Evolutionary conservation across 2,329 filamentous ascomycete species (phyloP).

Genomic region (Ceratocystis destructans): DNA sequence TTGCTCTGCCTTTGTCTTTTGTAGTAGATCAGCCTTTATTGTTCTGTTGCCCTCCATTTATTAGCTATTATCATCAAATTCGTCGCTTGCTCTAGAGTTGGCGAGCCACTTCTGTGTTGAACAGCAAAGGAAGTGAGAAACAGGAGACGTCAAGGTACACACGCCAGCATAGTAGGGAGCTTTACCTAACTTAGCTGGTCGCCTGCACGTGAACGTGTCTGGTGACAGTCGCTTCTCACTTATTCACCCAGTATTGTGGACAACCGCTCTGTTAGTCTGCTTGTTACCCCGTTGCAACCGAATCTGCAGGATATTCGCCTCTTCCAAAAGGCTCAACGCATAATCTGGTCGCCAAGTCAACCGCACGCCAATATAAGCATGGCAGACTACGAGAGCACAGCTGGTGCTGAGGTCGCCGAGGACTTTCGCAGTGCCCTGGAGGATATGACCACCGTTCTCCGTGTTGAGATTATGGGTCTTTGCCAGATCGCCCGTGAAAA

Average conservation of each 20-base stretch:
- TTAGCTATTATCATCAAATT: conserved; percentile 2
- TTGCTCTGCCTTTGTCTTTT: neutral
- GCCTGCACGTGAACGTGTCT: neutral
- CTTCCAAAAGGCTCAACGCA: neutral
- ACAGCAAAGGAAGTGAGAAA: neutral
- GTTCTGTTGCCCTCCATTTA: neutral
- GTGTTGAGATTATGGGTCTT: conserved; percentile 91
- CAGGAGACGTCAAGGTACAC: neutral
- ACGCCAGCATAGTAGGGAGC: neutral
- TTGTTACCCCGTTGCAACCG: conserved; percentile 1
- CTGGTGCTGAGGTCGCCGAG: conserved; percentile 59
- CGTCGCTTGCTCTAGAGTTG: neutral
- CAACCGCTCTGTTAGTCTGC: neutral
- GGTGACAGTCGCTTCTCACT: neutral
- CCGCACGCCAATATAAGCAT: neutral
- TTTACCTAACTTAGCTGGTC: neutral
- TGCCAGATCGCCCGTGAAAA: conserved; percentile 97
- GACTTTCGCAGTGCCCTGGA: conserved; percentile 90
- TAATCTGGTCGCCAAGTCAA: neutral
- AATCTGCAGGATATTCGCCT: neutral
- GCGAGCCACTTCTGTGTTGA: neutral
- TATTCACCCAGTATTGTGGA: neutral
- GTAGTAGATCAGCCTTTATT: conserved; percentile 4
- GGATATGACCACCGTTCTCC: conserved; percentile 79
- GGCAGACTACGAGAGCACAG: conserved; percentile 16